Conservation (phyloP, 176 grass and related monocot species). For the Elymus sibiricus region DNA sequence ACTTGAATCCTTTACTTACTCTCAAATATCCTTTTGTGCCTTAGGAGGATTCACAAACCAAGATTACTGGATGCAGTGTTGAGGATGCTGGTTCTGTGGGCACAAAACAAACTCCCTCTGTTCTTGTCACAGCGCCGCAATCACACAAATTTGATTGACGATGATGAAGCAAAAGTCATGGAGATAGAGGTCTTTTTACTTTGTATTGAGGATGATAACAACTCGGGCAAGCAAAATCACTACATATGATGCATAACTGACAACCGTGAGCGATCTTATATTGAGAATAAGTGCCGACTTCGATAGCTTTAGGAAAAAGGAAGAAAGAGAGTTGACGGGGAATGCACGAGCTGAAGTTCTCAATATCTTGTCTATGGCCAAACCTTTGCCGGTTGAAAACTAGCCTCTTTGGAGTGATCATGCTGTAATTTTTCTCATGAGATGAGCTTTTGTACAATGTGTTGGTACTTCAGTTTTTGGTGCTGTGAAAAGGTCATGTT, state of each 20-base stretch:
- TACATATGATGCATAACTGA: neutral
- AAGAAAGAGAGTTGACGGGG: too few species aligned
- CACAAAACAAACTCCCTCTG: neutral
- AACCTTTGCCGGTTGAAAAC: neutral
- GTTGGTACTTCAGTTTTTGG: neutral
- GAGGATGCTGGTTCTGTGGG: neutral
- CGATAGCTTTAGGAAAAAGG: too few species aligned
- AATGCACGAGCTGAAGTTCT: too few species aligned
- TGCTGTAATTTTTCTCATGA: neutral
- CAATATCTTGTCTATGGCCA: too few species aligned
- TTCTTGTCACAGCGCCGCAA: neutral
- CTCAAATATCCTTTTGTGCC: constrained; percentile 10
- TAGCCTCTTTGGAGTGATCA: neutral
- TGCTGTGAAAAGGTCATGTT: too few species aligned
- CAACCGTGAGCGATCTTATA: neutral
- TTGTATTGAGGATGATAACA: neutral
- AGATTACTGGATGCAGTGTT: neutral
- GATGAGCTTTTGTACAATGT: neutral
- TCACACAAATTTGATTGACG: neutral
- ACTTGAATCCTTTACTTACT: neutral
- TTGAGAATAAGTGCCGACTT: neutral
- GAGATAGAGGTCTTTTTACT: neutral
- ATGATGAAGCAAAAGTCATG: neutral
- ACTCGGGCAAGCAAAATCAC: neutral
- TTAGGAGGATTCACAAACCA: too few species aligned